Conservation (phyloP, 1,284 basidiomycete species). For the Coniferiporia sulphurascens region DNA sequence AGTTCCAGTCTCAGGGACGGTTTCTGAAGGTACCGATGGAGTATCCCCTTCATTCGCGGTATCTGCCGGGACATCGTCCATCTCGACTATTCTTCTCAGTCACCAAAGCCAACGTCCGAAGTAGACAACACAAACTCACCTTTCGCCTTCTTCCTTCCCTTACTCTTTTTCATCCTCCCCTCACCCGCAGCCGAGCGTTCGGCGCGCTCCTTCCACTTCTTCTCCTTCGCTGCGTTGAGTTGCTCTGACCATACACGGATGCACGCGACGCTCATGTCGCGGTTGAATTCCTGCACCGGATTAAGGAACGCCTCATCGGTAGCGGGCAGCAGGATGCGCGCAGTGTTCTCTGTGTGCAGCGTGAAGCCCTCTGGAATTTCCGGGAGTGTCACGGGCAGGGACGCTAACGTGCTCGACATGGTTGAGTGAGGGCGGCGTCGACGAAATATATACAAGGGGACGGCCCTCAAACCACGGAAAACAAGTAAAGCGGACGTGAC, state of each 20-base stretch:
- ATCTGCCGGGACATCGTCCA: slow-evolving; percentile 9
- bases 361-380: slow-evolving; percentile 74
- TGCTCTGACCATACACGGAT: slow-evolving; percentile 85
- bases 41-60: not conserved
- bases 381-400: slow-evolving; percentile 45
- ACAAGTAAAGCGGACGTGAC: slow-evolving; percentile 6
- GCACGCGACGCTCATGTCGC: slow-evolving; percentile 87
- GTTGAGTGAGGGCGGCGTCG: not conserved
- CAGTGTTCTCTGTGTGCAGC: slow-evolving; percentile 81
- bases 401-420: not conserved
- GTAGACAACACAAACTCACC: slow-evolving; percentile 21
- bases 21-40: not conserved
- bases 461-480: slow-evolving; percentile 6
- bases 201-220: slow-evolving; percentile 48
- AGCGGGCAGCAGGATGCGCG: slow-evolving; percentile 76
- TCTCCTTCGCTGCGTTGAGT: slow-evolving; percentile 61
- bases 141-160: slow-evolving; percentile 25
- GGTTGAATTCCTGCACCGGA: slow-evolving; percentile 98
- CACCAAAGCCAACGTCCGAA: not conserved
- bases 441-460: slow-evolving; percentile 10
- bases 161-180: slow-evolving; percentile 27
- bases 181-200: slow-evolving; percentile 29
- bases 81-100: not conserved
- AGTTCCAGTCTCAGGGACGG: not conserved
- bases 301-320: slow-evolving; percentile 89